phyloP scores from a whole-genome alignment of 495 filamentous ascomycete genomes.

The Aspergillus leporis region DNA sequence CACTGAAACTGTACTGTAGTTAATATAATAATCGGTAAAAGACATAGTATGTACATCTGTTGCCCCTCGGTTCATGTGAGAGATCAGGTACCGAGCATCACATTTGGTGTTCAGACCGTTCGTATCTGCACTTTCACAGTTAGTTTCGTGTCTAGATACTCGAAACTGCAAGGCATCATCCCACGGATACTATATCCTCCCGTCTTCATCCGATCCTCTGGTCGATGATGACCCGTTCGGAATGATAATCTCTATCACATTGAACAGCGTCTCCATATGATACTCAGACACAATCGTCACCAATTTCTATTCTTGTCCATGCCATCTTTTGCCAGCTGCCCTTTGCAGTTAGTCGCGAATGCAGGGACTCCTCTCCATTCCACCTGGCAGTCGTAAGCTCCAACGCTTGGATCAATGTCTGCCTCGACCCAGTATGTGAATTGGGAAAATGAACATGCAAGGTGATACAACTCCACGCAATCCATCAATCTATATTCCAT shows the following conservation, averaged over 20 bases:
- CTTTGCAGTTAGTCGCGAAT: slow-evolving; percentile 4
- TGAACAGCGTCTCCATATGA: neutral
- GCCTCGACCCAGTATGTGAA: neutral
- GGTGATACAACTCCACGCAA: neutral
- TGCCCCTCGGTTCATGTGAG: slow-evolving; percentile 13
- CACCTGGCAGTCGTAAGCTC: slow-evolving; percentile 5
- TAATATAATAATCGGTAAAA: neutral
- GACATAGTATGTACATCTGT: neutral
- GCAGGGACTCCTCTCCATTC: slow-evolving; percentile 9
- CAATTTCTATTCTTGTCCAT: neutral
- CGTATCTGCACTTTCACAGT: neutral
- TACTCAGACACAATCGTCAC: slow-evolving; percentile 5
- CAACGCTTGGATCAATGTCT: neutral
- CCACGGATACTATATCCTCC: neutral
- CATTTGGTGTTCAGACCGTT: neutral
- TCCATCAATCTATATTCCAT: neutral
- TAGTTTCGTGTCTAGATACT: neutral
- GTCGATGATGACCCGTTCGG: neutral
- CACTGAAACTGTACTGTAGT: neutral
- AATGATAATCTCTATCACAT: slow-evolving; percentile 6
- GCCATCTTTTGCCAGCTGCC: neutral
- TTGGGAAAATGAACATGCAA: neutral
- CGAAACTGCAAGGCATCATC: neutral
- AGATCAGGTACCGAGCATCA: neutral
- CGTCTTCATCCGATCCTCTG: neutral